These are phyloP conservation scores for Cyclotella sp. DNA, from an alignment of 108 stramenopile genomes.

Conservation along the genomic window DNA sequence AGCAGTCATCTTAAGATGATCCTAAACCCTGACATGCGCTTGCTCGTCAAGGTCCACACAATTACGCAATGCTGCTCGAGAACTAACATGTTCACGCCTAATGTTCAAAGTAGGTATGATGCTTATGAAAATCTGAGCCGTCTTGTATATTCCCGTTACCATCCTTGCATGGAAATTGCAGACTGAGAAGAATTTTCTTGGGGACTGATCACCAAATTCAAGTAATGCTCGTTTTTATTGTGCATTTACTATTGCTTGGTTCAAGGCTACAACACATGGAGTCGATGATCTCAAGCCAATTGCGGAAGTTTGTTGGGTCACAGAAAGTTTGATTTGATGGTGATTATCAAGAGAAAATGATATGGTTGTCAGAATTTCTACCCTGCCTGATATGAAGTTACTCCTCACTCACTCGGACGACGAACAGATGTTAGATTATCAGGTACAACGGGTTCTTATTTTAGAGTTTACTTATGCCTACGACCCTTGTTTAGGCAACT, in stretches of 20 bases:
- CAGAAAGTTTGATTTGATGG: too few species aligned
- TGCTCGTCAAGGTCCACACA: slow-evolving; percentile 44
- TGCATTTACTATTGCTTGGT: slow-evolving; percentile 48
- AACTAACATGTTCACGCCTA: slow-evolving; percentile 36
- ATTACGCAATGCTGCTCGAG: slow-evolving; percentile 43
- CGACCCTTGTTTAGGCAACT: too few species aligned
- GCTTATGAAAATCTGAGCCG: slow-evolving; percentile 13
- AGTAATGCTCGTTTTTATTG: slow-evolving; percentile 47
- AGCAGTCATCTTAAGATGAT: slow-evolving; percentile 46
- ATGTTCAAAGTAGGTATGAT: slow-evolving; percentile 40
- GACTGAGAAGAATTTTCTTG: slow-evolving; percentile 28
- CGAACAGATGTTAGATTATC: too few species aligned
- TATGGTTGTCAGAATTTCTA: too few species aligned
- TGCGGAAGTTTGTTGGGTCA: slow-evolving; percentile 10
- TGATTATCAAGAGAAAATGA: too few species aligned
- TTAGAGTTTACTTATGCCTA: too few species aligned
- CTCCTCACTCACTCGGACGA: too few species aligned
- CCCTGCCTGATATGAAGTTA: too few species aligned
- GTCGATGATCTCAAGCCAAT: slow-evolving; percentile 14
- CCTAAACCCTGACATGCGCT: slow-evolving; percentile 56
- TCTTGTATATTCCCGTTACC: background rate
- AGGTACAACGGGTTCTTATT: too few species aligned
- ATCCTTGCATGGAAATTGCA: slow-evolving; percentile 29
- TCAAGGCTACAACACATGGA: slow-evolving; percentile 46
- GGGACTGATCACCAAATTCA: slow-evolving; percentile 19